These are phyloP conservation scores for Daldinia eschscholtzii DNA, from an alignment of 2,329 filamentous ascomycete genomes.

Conservation along the genomic window DNA sequence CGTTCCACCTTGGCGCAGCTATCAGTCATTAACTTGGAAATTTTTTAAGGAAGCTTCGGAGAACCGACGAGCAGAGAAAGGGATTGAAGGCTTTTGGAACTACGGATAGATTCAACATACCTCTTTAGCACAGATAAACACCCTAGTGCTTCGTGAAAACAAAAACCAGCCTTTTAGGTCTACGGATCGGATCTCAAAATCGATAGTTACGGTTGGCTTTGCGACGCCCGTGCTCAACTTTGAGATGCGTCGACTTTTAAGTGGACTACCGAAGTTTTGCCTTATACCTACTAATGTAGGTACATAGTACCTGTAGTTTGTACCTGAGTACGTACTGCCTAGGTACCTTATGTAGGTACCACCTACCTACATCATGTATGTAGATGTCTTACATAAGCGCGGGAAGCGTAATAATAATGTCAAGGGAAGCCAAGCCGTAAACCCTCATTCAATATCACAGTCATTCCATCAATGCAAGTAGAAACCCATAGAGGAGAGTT, in stretches of 20 bases:
- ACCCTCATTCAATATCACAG: background rate
- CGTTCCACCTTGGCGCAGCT: background rate
- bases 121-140: background rate
- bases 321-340: no score
- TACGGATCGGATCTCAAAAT: constrained; percentile 5
- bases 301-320: no score
- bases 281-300: no score
- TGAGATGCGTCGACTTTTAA: constrained; percentile 16
- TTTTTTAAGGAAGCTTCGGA: background rate
- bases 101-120: constrained; percentile 3
- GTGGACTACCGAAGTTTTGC: constrained; percentile 7
- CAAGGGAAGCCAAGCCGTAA: no score
- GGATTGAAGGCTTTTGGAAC: background rate
- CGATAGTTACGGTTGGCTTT: constrained; percentile 6
- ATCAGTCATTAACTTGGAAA: background rate
- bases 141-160: background rate
- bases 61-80: background rate
- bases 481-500: constrained; percentile 24
- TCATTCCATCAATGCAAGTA: background rate
- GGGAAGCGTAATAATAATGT: no score
- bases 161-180: background rate
- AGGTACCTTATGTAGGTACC: no score
- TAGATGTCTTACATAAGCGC: no score
- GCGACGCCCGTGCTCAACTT: background rate
- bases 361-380: no score